phyloP scores from a whole-genome alignment of 108 stramenopile species.

The Fistulifera solaris region DNA sequence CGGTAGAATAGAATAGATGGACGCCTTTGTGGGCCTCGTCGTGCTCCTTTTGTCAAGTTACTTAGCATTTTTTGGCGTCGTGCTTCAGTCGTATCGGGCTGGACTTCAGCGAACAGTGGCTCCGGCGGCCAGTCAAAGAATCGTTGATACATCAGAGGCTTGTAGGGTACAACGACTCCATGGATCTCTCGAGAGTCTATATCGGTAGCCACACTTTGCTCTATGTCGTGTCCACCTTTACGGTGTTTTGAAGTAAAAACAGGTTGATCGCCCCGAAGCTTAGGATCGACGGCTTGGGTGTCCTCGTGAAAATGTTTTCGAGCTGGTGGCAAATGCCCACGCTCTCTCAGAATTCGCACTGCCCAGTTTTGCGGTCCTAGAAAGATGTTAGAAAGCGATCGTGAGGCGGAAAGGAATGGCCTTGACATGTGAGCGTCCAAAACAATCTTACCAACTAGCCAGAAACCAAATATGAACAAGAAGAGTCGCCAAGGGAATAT shows the following conservation, averaged over 20 bases:
- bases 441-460: constrained; percentile 26
- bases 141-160: constrained; percentile 47
- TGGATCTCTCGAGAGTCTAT: constrained; percentile 31
- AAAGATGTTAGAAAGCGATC: too few relatives aligned
- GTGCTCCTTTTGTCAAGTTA: too few relatives aligned
- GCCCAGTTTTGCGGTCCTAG: constrained; percentile 34
- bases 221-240: constrained; percentile 5
- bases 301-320: constrained; percentile 3
- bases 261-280: constrained; percentile 30
- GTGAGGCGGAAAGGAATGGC: too few relatives aligned
- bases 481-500: constrained; percentile 61
- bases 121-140: constrained; percentile 77
- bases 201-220: constrained; percentile 5
- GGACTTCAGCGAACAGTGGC: constrained; percentile 25
- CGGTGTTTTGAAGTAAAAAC: constrained; percentile 11
- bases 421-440: too few relatives aligned
- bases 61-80: too few relatives aligned
- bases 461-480: constrained; percentile 39
- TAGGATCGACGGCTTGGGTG: background rate
- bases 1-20: too few relatives aligned
- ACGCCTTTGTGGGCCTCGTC: too few relatives aligned
- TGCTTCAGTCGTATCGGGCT: constrained; percentile 13
- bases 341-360: constrained; percentile 17
- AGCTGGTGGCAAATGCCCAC: constrained; percentile 9
- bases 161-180: constrained; percentile 51